These are phyloP conservation scores for Anethum foeniculum DNA, from an alignment of 140 eudicot genomes.

Conservation along the genomic window DNA sequence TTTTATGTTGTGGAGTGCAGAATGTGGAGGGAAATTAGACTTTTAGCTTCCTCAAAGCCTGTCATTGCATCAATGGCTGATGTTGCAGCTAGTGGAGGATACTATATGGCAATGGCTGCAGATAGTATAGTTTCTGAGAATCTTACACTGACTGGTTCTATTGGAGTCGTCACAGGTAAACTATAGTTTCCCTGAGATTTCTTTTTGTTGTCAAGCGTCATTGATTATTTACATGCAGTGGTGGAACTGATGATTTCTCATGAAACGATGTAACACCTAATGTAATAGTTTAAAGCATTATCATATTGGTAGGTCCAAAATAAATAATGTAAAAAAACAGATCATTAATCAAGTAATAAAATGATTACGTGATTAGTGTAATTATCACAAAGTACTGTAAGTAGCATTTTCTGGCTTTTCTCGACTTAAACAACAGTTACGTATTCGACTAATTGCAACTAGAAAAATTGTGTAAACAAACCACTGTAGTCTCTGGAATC, in stretches of 20 bases:
- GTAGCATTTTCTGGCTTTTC: background rate
- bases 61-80: conserved; percentile 97
- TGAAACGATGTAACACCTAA: background rate
- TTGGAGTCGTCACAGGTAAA: conserved; percentile 89
- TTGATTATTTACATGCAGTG: background rate
- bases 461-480: background rate
- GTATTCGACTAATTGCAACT: background rate
- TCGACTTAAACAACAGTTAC: background rate
- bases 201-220: background rate
- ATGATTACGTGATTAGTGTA: background rate
- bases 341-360: background rate
- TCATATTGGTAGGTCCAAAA: background rate
- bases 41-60: conserved; percentile 69
- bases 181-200: background rate
- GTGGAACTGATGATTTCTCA: background rate
- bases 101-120: conserved; percentile 98
- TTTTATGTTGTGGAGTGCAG: conserved; percentile 30
- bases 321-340: background rate
- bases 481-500: background rate
- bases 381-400: background rate
- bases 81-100: conserved; percentile 99
- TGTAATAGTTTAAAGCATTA: background rate
- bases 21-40: conserved; percentile 94
- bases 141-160: conserved; percentile 90
- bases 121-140: conserved; percentile 68